A percentile compares a stretch with the other conserved stretches of the same genome.
Evolutionary conservation across 139 green algal genomes (phyloP).

Genomic region (Volvox africanus): DNA sequence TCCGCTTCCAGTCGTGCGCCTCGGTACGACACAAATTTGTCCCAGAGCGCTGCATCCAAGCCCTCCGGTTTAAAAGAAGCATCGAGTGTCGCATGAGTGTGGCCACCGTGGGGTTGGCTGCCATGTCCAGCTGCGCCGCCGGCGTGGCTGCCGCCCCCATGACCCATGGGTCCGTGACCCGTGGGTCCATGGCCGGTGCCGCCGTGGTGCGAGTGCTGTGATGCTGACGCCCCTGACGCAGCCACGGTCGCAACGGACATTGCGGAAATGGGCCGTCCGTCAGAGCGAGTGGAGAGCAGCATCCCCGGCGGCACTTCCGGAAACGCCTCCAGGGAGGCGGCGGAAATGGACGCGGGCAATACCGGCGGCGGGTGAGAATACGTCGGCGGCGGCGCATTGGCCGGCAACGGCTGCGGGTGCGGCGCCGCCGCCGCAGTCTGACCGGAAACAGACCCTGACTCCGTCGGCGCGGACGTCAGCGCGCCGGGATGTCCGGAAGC

Average conservation of each 20-base stretch:
- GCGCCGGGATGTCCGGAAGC: not conserved
- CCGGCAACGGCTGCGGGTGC: not conserved
- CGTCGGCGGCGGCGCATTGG: not conserved
- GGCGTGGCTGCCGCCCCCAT: not conserved
- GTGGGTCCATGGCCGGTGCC: not conserved
- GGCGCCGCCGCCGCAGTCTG: not conserved
- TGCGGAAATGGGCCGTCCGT: not conserved
- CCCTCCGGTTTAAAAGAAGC: conserved; percentile 49
- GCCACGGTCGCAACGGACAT: no score
- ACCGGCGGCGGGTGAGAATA: conserved; percentile 8
- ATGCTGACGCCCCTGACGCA: not conserved
- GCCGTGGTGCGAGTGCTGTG: not conserved
- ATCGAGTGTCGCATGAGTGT: not conserved
- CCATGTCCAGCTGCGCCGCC: not conserved
- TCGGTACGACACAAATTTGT: conserved; percentile 47
- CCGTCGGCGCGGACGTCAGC: not conserved
- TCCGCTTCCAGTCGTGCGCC: conserved; percentile 39
- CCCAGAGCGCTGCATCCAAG: conserved; percentile 56
- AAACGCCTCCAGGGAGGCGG: conserved; percentile 34
- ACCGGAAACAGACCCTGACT: not conserved
- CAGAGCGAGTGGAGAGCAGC: not conserved
- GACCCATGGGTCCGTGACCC: no score
- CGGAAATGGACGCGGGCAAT: not conserved
- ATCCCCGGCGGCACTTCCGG: not conserved
- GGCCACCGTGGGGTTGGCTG: not conserved